Base-by-base conservation (phyloP, 2,329 filamentous ascomycete species). In the Bimuria novae-zelandiae region DNA sequence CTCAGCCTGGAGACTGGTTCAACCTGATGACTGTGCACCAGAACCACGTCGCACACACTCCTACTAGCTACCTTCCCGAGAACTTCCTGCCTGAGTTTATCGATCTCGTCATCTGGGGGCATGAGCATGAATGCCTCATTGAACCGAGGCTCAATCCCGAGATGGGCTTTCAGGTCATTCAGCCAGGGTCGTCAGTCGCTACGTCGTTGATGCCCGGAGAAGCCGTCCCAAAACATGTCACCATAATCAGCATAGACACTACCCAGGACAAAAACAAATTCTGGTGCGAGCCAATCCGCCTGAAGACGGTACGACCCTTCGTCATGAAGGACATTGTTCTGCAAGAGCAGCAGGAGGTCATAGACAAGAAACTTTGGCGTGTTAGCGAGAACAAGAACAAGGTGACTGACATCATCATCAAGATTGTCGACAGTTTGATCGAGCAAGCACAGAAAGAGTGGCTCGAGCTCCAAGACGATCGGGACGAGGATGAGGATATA, bases 111-210 rank as follows among this genome's bases (percentile, higher is more conserved):
- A 83, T 99, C 45, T 99, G 94, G 94, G 94, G 94, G 3, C 94
- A 99, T 67, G 94, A 99, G 74, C 94, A 99, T 69, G 93, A 99
- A 72, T 99, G 94, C 68, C 73, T 93, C 7, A 96, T 99, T 59
- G 87, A 96, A 39, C 94, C 94, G 0, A 78, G 80, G 1, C 80
- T 86, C 41, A 99, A 97, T 64, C 84, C 89, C 0, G 91, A 96
- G 67, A 96, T 88, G 42, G 89, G 88, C 0, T 99, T 99, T 63
- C 86, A 94, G 62, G 93, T 99, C 58, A 97, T 99, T 85, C 94
- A 99, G 67, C 94, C 94, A 0, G 94, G 94, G 0, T 99, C 94
- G 0, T 97, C 94, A 0, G 89, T 99, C 0, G 94, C 93, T 0
- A 99, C 94, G 1, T 97, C 94, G 0, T 79, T 99, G 0, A 87